A percentile compares a stretch with the other conserved stretches of the same genome.
Evolutionary conservation across 202 grass and related monocot genomes (phyloP).

Genomic region (Musa balbisiana): DNA sequence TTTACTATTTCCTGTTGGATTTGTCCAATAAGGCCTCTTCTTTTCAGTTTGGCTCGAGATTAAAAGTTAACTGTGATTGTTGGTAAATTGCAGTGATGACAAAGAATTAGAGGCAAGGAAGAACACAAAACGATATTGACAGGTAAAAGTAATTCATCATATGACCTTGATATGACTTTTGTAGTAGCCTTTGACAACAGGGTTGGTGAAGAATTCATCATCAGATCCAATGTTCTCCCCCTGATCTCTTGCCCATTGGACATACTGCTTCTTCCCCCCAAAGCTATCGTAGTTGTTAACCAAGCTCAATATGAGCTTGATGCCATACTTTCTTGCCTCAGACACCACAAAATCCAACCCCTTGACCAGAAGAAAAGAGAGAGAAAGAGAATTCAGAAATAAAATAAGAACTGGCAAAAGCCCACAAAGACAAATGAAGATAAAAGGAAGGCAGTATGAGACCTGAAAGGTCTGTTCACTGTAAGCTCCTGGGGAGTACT

Average conservation of each 20-base stretch:
- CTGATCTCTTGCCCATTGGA: conserved; percentile 64
- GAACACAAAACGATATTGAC: too few species aligned
- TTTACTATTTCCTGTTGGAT: too few species aligned
- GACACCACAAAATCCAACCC: conserved; percentile 21
- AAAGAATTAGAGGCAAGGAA: not conserved
- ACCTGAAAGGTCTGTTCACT: not conserved
- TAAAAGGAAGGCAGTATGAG: not conserved
- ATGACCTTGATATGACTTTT: not conserved
- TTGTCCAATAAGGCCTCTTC: too few species aligned
- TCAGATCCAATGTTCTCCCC: conserved; percentile 45
- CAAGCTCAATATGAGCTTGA: conserved; percentile 33
- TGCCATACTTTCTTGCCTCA: conserved; percentile 40
- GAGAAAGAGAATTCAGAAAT: not conserved
- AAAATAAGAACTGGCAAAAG: not conserved
- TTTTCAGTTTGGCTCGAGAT: too few species aligned
- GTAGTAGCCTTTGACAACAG: not conserved
- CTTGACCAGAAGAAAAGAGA: not conserved
- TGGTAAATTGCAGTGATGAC: too few species aligned
- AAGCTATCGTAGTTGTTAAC: conserved; percentile 77
- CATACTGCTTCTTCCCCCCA: conserved; percentile 72
- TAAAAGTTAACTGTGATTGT: too few species aligned
- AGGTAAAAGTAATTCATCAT: not conserved
- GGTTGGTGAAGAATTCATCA: conserved; percentile 27
- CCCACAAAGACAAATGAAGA: not conserved
- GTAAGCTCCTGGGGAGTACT: conserved; percentile 49